Evolutionary conservation across 345 rosid genomes (phyloP).

Genomic region (Garcia nutans): DNA sequence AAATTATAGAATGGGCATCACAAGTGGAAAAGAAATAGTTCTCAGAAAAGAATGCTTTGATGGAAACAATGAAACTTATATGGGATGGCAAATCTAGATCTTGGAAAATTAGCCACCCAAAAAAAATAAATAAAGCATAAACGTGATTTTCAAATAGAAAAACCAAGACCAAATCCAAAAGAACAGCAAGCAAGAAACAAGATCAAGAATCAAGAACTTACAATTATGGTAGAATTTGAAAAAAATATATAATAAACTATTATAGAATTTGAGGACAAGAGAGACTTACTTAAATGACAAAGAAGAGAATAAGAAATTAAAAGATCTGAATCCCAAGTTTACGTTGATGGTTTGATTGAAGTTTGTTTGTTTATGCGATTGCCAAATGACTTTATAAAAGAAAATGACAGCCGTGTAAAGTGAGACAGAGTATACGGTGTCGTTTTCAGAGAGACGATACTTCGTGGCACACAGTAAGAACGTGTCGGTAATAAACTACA

Average conservation of each 20-base stretch:
- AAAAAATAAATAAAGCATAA: too few relatives aligned
- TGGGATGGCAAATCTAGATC: neutral
- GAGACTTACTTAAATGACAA: neutral
- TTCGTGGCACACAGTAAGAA: neutral
- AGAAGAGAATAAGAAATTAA: neutral
- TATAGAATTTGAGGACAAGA: neutral
- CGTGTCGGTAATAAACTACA: neutral
- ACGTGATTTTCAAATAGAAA: neutral
- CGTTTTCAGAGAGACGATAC: neutral
- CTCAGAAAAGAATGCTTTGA: neutral
- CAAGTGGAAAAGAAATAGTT: neutral
- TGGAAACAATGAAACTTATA: slow-evolving; percentile 6
- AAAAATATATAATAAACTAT: neutral
- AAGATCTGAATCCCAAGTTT: neutral
- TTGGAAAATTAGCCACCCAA: neutral
- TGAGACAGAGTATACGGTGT: neutral
- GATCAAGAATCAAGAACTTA: slow-evolving; percentile 2
- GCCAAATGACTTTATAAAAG: neutral
- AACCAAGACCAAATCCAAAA: neutral
- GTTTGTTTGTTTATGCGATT: neutral
- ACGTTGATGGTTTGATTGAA: neutral
- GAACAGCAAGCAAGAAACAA: neutral
- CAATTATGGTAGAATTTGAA: neutral
- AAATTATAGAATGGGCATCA: slow-evolving; percentile 2
- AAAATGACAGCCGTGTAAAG: neutral